Base-by-base conservation (phyloP, 352 stramenopile genomes). In the Phytophthora sojae region DNA sequence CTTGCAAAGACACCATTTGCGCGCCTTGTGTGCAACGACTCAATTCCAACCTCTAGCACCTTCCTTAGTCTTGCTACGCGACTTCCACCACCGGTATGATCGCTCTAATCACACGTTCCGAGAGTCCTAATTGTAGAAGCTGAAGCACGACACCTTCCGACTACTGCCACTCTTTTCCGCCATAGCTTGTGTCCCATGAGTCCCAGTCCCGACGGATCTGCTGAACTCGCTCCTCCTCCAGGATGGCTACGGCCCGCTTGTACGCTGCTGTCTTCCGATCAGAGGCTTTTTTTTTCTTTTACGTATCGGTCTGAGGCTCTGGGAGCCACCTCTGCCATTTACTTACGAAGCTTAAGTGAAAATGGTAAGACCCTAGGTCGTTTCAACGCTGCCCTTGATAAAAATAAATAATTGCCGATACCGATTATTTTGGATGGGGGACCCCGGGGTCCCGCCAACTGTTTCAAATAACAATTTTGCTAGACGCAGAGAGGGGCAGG, bases 61-160 rank as follows among this genome's bases (percentile, higher is more conserved):
- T 59, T 67, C 9, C 25, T 35, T n/a, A 67, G 23, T 15, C 60
- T 42, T 19, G 30, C 8, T 4, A 67, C 14, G n/a, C 58, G 58
- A 57, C 6, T 21, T 0, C 45, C 58, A 11, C 58, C 58, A 57
- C 58, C 9, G 58, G 30, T 32, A 51, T 9, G 19, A 64, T 51
- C 52, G 44, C 57, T 29, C n/a, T 2, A n/a, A 64, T 57, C 29
- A 37, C 58, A 39, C 44, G 26, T 6, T 64, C 29, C 3, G 58
- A 64, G 19, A 64, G n/a, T 4, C 47, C 47, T 32, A 56, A 30
- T 15, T 57, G 58, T 9, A 64, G 19, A 9, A 57, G n/a, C n/a
- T n/a, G 14, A 3, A 64, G 15, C 26, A 57, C 47, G 9, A 57
- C 21, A 12, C 45, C 45, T 57, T 64, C 58, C n/a, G 29, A 50